phyloP scores from a whole-genome alignment of 208 protist species.

The Trypanosoma conorhini region DNA sequence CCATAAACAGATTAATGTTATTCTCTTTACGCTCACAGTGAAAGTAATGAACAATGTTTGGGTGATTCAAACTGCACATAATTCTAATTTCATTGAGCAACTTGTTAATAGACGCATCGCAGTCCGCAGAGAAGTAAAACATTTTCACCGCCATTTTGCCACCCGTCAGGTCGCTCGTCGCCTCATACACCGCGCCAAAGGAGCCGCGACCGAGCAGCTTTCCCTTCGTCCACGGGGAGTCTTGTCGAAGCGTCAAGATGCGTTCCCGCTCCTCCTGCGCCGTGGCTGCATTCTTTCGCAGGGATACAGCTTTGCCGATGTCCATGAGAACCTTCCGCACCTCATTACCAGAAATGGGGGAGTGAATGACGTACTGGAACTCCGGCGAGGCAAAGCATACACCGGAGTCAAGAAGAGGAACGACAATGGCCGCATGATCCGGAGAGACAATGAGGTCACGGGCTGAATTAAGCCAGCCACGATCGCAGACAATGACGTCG shows the following conservation, averaged over 20 bases:
- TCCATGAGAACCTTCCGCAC: slow-evolving; percentile 77
- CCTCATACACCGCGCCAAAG: slow-evolving; percentile 90
- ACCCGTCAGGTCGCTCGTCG: slow-evolving; percentile 89
- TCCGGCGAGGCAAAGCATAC: slow-evolving; percentile 34
- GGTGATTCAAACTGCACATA: slow-evolving; percentile 91
- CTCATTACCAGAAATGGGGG: slow-evolving; percentile 72
- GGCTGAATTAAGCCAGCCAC: slow-evolving; percentile 75
- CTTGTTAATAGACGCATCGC: slow-evolving; percentile 74
- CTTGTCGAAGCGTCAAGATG: slow-evolving; percentile 87
- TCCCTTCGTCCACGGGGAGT: slow-evolving; percentile 91
- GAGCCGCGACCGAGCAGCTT: slow-evolving; percentile 85
- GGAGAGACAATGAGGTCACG: slow-evolving; percentile 61
- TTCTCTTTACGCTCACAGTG: slow-evolving; percentile 88
- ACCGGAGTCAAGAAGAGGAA: slow-evolving; percentile 54
- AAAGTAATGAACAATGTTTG: slow-evolving; percentile 94
- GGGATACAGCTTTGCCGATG: slow-evolving; percentile 75
- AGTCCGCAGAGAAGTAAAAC: slow-evolving; percentile 83
- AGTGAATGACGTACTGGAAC: slow-evolving; percentile 67
- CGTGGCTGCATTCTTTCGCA: slow-evolving; percentile 82
- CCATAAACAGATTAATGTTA: slow-evolving; percentile 92
- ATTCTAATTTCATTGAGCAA: slow-evolving; percentile 91
- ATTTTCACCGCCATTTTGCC: slow-evolving; percentile 94
- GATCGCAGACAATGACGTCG: slow-evolving; percentile 88
- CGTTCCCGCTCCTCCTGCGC: slow-evolving; percentile 82
- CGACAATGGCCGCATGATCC: slow-evolving; percentile 71